Percentiles rank a stretch among this genome's conserved stretches.
These are phyloP conservation scores for Ascochyta lentis DNA, from an alignment of 2,329 filamentous ascomycete genomes.

Conservation along the genomic window DNA sequence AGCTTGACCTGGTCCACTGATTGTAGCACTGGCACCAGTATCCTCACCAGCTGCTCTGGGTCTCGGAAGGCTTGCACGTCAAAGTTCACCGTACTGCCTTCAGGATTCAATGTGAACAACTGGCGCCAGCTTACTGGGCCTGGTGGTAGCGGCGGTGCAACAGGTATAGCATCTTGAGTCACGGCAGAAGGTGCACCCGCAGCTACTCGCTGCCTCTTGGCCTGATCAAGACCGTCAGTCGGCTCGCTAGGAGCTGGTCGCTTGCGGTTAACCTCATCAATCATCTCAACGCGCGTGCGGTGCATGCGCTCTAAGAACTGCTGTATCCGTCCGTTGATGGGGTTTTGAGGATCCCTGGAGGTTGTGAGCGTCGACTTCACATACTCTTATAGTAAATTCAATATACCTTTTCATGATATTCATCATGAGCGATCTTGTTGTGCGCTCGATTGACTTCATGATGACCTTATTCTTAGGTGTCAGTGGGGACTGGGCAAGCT, in stretches of 20 bases:
- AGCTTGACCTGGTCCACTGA: slow-evolving; percentile 73
- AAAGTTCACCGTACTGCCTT: slow-evolving; percentile 76
- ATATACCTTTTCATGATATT: slow-evolving; percentile 80
- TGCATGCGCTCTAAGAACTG: slow-evolving; percentile 84
- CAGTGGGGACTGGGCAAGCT: slow-evolving; percentile 76
- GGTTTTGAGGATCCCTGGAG: slow-evolving; percentile 77
- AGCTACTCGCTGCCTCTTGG: slow-evolving; percentile 81
- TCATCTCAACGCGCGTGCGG: slow-evolving; percentile 76
- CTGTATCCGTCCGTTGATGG: slow-evolving; percentile 78
- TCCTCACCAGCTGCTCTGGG: slow-evolving; percentile 75
- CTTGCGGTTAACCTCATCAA: slow-evolving; percentile 82
- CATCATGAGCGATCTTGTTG: slow-evolving; percentile 80
- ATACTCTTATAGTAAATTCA: background rate
- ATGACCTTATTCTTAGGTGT: slow-evolving; percentile 81
- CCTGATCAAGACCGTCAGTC: slow-evolving; percentile 72
- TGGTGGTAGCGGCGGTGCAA: slow-evolving; percentile 73
- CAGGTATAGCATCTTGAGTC: slow-evolving; percentile 42
- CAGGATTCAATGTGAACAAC: slow-evolving; percentile 83
- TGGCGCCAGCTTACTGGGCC: slow-evolving; percentile 82
- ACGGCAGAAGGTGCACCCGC: slow-evolving; percentile 53
- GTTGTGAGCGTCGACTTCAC: slow-evolving; percentile 10
- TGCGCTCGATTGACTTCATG: slow-evolving; percentile 94
- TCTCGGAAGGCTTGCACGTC: slow-evolving; percentile 79
- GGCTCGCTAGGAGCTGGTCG: slow-evolving; percentile 74
- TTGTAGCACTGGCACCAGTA: slow-evolving; percentile 79